phyloP scores from a whole-genome alignment of 139 green algal genomes.

The Micractinium conductrix region DNA sequence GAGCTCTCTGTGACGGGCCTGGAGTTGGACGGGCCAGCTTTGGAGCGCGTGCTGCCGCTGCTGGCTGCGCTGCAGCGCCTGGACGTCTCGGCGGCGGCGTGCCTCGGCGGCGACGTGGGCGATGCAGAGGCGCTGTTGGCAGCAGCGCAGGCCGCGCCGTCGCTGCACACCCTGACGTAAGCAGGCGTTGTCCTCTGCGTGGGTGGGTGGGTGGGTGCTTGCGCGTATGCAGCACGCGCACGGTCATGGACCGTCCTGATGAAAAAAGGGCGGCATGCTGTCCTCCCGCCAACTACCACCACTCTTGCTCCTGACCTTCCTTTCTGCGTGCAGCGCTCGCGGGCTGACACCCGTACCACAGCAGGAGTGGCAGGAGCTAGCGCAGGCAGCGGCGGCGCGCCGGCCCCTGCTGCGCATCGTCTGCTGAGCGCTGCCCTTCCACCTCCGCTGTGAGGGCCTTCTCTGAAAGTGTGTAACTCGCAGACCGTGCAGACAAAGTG shows the following conservation, averaged over 20 bases:
- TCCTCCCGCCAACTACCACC: no score
- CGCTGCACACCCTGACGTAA: conserved; percentile 9
- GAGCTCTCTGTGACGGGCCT: background rate
- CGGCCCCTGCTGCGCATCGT: background rate
- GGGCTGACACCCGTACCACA: background rate
- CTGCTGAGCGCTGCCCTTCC: no score
- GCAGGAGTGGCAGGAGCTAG: background rate
- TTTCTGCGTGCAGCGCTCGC: background rate
- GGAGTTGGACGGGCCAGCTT: background rate
- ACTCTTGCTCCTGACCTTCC: no score
- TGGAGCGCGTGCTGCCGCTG: conserved; percentile 8
- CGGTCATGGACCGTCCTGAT: no score
- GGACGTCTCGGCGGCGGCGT: background rate
- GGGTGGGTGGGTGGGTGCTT: no score
- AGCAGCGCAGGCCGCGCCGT: background rate
- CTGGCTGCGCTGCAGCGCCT: background rate
- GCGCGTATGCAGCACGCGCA: no score
- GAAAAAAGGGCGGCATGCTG: no score
- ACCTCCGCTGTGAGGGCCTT: no score
- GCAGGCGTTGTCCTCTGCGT: background rate
- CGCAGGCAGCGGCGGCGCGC: background rate
- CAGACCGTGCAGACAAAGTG: no score
- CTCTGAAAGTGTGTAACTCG: no score
- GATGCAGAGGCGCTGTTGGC: background rate
- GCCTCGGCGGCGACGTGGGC: background rate